Conservation (phyloP, 306 rosid species). For the Clitoria ternatea region DNA sequence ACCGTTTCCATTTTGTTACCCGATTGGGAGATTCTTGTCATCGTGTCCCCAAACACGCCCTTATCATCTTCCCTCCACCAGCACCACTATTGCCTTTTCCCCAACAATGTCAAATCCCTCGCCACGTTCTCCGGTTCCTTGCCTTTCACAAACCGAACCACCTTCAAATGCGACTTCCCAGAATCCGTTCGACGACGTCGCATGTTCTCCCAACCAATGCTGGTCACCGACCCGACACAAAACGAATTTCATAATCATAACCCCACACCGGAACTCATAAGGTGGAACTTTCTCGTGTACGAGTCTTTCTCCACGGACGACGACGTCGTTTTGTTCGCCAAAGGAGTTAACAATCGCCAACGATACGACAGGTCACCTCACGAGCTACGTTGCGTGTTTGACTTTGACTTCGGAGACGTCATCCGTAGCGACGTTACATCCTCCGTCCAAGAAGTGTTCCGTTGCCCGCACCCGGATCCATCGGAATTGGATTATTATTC, state of each 20-base stretch:
- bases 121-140: constrained; percentile 39
- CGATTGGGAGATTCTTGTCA: constrained; percentile 62
- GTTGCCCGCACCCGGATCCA: constrained; percentile 60
- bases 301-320: constrained; percentile 53
- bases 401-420: constrained; percentile 16
- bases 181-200: constrained; percentile 33
- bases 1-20: constrained; percentile 52
- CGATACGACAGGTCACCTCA: constrained; percentile 33
- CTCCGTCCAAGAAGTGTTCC: constrained; percentile 68
- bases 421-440: constrained; percentile 45
- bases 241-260: background rate
- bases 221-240: constrained; percentile 17
- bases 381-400: constrained; percentile 55
- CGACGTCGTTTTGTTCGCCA: constrained; percentile 64
- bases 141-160: constrained; percentile 26
- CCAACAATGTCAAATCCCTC: constrained; percentile 31
- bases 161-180: constrained; percentile 56
- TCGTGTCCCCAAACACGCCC: constrained; percentile 26
- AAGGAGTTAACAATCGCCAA: constrained; percentile 59
- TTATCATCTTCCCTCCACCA: background rate
- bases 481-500: background rate
- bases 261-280: constrained; percentile 32
- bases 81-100: constrained; percentile 53
- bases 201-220: constrained; percentile 39
- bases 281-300: constrained; percentile 56